These are phyloP conservation scores for Rhizopus microsporus DNA, from an alignment of 371 early-diverging fungal genomes.

Conservation along the genomic window DNA sequence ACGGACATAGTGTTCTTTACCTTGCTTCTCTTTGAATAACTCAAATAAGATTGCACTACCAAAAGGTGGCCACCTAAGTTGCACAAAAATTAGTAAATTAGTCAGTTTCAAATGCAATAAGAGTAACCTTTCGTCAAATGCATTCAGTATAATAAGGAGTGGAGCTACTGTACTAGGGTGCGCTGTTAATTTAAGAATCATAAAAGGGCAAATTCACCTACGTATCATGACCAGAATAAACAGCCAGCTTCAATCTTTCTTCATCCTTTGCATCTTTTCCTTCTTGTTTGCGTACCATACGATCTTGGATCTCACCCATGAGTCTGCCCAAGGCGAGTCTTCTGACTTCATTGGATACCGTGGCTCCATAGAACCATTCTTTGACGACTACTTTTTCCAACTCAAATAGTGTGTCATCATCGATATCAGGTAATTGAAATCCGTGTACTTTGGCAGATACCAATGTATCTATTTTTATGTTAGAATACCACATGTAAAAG, in stretches of 20 bases:
- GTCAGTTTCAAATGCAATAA: slow-evolving; percentile 6
- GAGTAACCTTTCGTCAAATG: slow-evolving; percentile 47
- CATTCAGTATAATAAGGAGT: slow-evolving; percentile 59
- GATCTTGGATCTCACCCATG: slow-evolving; percentile 52
- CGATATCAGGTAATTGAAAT: slow-evolving; percentile 46
- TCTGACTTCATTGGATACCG: slow-evolving; percentile 35
- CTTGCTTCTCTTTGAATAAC: slow-evolving; percentile 51
- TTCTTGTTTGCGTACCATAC: slow-evolving; percentile 38
- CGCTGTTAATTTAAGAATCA: not conserved
- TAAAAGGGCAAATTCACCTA: slow-evolving; percentile 20
- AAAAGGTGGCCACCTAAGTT: slow-evolving; percentile 52
- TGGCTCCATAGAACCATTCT: slow-evolving; percentile 48
- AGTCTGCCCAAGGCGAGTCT: slow-evolving; percentile 58
- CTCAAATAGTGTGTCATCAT: slow-evolving; percentile 27
- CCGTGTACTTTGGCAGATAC: slow-evolving; percentile 51
- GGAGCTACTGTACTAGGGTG: slow-evolving; percentile 64
- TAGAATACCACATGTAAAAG: not conserved
- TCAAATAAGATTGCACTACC: slow-evolving; percentile 66
- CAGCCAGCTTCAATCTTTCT: slow-evolving; percentile 55
- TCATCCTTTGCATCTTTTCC: slow-evolving; percentile 35
- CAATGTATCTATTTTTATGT: slow-evolving; percentile 36
- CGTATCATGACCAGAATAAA: slow-evolving; percentile 84
- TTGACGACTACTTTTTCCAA: slow-evolving; percentile 42
- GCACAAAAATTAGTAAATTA: slow-evolving; percentile 12
- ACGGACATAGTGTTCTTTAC: slow-evolving; percentile 64